Evolutionary conservation across 1,139 yeast genomes (phyloP), one percentile per base, ranked within the genome.

Genomic region (Debaryomyces sp.): DNA sequence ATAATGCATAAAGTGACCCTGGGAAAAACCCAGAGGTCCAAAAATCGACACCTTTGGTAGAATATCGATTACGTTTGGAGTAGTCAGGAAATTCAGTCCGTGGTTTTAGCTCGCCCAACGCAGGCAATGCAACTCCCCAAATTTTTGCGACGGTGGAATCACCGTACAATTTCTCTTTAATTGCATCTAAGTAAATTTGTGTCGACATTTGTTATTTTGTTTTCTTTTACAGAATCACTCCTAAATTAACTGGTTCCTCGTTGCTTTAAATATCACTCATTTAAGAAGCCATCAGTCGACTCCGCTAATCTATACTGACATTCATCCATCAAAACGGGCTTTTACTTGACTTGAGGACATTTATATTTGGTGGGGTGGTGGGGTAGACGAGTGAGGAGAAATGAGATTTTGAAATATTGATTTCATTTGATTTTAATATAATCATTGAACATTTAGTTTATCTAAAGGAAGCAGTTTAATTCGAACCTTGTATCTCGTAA

Each of bases 21-120:
- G 67, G 66, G 44, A 63, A 63, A 50, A 61, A 63, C 8, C 67
- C 67, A 9, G 62, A 47, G 2, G 67, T 63, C 67, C 67, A 63
- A 53, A 59, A 58, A 12, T 58, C 56, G 23, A 54, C 51, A n/a
- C 52, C 57, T 24, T 57, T 51, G 45, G 45, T 58, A 6, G 46
- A 41, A 45, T 61, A 62, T 37, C 51, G 47, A 5, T 49, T 49
- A 34, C 40, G 47, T 17, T 21, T 21, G 6, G 53, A 45, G 35
- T 54, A 53, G 22, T 55, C 55, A 8, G 59, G 58, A 34, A 50
- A 49, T 23, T 47, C 47, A 6, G 45, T 43, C 6, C 57, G 58
- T 6, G 57, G 57, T 4, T 13, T 9, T 4, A 17, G 8, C 7
- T 49, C 46, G 21, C 43, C 32, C 4, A 55, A 40, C 12, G 43